Evolutionary conservation across 352 stramenopile species (phyloP).

Genomic region (Bremia lactucae): DNA sequence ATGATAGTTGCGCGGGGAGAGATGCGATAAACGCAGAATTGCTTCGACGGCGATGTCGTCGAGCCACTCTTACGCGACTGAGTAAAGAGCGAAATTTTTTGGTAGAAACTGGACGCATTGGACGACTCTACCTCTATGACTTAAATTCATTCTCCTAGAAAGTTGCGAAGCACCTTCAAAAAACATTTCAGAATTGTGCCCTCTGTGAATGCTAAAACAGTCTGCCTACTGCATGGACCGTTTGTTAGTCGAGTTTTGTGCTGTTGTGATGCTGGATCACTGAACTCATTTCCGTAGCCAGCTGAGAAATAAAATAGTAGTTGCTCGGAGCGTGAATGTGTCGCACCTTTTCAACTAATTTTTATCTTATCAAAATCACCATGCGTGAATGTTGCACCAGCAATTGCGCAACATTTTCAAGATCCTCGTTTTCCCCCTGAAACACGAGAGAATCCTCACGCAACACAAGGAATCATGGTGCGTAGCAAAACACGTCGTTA

Average conservation of each 20-base stretch:
- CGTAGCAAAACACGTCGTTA: constrained; percentile 1
- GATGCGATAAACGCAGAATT: constrained; percentile 12
- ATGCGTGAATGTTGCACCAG: constrained; percentile 1
- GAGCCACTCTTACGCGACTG: no score
- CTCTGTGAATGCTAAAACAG: no score
- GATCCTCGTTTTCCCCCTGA: constrained; percentile 6
- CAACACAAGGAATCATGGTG: constrained; percentile 19
- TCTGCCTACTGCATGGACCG: no score
- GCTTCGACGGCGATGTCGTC: constrained; percentile 11
- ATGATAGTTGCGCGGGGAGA: constrained; percentile 3
- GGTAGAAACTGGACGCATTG: constrained; percentile 19
- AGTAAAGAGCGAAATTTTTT: constrained; percentile 7
- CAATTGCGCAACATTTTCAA: constrained; percentile 8
- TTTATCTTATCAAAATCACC: not conserved
- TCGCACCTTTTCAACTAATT: not conserved
- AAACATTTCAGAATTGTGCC: no score
- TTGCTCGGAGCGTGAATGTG: no score
- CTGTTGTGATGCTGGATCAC: constrained; percentile 10
- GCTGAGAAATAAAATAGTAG: not conserved
- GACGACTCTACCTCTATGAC: constrained; percentile 6
- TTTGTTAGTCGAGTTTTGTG: constrained; percentile 15
- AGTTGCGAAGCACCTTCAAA: no score
- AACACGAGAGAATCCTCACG: constrained; percentile 5
- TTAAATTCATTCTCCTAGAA: no score
- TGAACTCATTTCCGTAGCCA: not conserved